Evolutionary conservation across 2,329 filamentous ascomycete species (phyloP), one percentile per base, ranked within the genome.

Genomic region (Fusarium virguliforme): DNA sequence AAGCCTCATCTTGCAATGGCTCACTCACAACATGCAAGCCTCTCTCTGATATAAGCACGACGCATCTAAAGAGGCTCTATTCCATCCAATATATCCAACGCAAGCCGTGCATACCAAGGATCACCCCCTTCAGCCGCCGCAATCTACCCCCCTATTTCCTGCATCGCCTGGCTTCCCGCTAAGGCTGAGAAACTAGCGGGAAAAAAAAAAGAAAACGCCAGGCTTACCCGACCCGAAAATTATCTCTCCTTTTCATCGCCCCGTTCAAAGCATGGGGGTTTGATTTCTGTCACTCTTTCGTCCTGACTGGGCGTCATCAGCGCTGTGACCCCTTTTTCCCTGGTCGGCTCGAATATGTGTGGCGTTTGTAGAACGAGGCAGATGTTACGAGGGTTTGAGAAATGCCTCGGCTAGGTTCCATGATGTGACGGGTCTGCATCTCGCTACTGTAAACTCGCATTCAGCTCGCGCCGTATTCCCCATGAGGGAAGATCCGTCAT

Each of bases 241-340:
- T 28, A 55, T 35, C 55, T 46, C 55, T 40, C 30, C 35, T 30
- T 18, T 10, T 56, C 24, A 22, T 24, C n/a, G n/a, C 68, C 68
- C 68, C 68, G 65, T 62, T 71, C 72, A 18, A 72, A 53, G 61
- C 32, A 71, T 71, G 64, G 41, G 32, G 43, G 43, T 8, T 24
- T n/a, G 43, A n/a, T 28, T 8, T 18, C 24, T 48, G 43, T 48
- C 43, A 48, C 43, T 48, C 43, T n/a, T 3, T 26, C 4, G 3
- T n/a, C 26, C 3, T 30, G 9, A 48, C 13, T 48, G 43, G 43
- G 43, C 24, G 26, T 48, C 43, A n/a, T 30, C 43, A 48, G 43
- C 43, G 26, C 43, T 48, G 15, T 35, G 15, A 28, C 26, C 26
- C 43, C 26, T 1, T 18, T 48, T 48, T 48, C 30, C 9, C 26